Percentiles rank a stretch among this genome's conserved stretches.
These are phyloP conservation scores for Diaporthe australafricana DNA, from an alignment of 2,329 filamentous ascomycete genomes.

Conservation along the genomic window DNA sequence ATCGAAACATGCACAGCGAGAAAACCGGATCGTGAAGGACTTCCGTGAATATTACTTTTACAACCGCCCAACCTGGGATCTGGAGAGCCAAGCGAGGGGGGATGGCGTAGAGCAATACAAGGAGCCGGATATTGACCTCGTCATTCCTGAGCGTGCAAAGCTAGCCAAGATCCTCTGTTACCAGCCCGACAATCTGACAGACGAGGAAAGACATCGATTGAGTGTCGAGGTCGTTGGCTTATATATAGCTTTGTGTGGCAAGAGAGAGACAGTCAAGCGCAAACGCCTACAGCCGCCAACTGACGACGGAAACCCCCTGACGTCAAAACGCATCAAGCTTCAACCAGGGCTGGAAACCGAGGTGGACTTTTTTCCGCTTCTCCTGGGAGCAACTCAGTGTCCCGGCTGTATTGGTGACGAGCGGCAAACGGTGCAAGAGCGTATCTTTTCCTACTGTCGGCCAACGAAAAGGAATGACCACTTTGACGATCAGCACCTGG, in stretches of 20 bases:
- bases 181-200: constrained; percentile 27
- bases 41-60: constrained; percentile 45
- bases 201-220: background rate
- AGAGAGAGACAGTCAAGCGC: constrained; percentile 34
- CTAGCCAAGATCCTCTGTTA: constrained; percentile 28
- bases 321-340: background rate
- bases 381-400: constrained; percentile 30
- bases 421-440: constrained; percentile 30
- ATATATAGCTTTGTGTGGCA: constrained; percentile 30
- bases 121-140: constrained; percentile 31
- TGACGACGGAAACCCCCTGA: background rate
- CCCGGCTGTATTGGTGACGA: constrained; percentile 34
- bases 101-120: constrained; percentile 38
- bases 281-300: background rate
- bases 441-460: constrained; percentile 22
- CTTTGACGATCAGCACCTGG: constrained; percentile 14
- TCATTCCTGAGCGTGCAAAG: constrained; percentile 29
- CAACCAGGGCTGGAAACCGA: background rate
- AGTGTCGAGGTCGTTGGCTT: constrained; percentile 24
- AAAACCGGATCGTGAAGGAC: constrained; percentile 39
- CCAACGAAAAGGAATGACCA: constrained; percentile 17
- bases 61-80: background rate
- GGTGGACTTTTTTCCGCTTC: constrained; percentile 25
- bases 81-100: constrained; percentile 33
- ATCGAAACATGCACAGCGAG: constrained; percentile 39